Conservation (phyloP, 2,329 filamentous ascomycete genomes). For the Cryphonectria naterciae region DNA sequence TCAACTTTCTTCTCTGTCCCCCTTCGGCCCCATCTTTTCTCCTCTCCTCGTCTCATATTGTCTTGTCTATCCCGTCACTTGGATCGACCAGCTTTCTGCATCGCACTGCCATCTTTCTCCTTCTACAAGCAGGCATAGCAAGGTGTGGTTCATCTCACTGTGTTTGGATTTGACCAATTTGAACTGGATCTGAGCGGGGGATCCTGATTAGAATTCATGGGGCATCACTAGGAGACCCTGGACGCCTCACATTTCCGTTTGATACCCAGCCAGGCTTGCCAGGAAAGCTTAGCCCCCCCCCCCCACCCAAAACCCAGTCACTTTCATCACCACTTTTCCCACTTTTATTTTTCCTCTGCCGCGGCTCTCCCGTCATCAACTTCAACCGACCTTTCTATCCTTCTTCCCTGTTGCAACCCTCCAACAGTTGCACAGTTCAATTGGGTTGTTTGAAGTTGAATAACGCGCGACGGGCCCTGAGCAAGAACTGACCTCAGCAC, state of each 20-base stretch:
- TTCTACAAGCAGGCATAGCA: not conserved
- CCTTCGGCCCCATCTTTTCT: not conserved
- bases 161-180: not conserved
- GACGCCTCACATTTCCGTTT: not conserved
- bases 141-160: not conserved
- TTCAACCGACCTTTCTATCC: conserved; percentile 1
- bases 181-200: not conserved
- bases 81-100: not conserved
- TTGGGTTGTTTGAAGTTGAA: conserved; percentile 6
- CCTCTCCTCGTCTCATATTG: not conserved
- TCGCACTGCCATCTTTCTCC: not conserved
- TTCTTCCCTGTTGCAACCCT: not conserved
- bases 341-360: conserved; percentile 30
- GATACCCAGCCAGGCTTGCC: not conserved
- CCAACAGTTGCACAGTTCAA: not conserved
- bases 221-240: not conserved
- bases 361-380: conserved; percentile 23
- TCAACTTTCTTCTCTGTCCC: not conserved
- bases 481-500: conserved; percentile 7
- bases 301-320: not conserved
- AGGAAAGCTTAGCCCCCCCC: conserved; percentile 1
- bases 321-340: conserved; percentile 25
- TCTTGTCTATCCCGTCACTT: not conserved
- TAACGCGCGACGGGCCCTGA: not conserved
- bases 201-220: not conserved